These are phyloP conservation scores for Tylopilus sp. DNA, from an alignment of 768 basidiomycete species.

Conservation along the genomic window DNA sequence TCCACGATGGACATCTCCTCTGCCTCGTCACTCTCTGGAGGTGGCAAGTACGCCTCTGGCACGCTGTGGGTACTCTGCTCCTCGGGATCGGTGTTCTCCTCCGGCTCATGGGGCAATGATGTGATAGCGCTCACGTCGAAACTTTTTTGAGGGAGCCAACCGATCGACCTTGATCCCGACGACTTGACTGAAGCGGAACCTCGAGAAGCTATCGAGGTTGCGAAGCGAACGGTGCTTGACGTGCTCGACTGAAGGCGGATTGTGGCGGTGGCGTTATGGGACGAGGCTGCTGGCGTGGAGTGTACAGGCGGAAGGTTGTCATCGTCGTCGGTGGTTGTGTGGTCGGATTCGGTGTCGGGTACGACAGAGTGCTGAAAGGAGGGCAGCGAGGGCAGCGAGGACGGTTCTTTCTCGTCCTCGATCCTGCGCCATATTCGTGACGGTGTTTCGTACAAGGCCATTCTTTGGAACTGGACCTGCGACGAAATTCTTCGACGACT, in stretches of 20 bases:
- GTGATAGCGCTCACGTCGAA: constrained; percentile 62
- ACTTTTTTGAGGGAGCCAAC: constrained; percentile 39
- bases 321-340: constrained; percentile 41
- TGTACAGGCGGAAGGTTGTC: constrained; percentile 53
- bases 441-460: constrained; percentile 70
- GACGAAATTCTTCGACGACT: not conserved
- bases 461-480: constrained; percentile 18
- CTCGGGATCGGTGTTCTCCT: constrained; percentile 36
- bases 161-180: constrained; percentile 35
- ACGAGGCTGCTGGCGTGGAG: constrained; percentile 60
- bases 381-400: constrained; percentile 77
- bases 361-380: constrained; percentile 61
- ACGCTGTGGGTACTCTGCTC: constrained; percentile 49
- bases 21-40: constrained; percentile 41
- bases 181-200: constrained; percentile 32
- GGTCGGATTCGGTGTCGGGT: constrained; percentile 34
- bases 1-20: constrained; percentile 52
- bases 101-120: constrained; percentile 41
- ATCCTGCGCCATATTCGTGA: constrained; percentile 84
- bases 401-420: constrained; percentile 74
- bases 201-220: constrained; percentile 50
- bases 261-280: constrained; percentile 47
- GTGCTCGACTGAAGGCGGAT: constrained; percentile 51
- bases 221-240: constrained; percentile 48
- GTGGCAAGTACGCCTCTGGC: constrained; percentile 52